Evolutionary conservation across 106 monocot species (phyloP), one percentile per base, ranked within the genome.

Genomic region (Ottelia alismoides): DNA sequence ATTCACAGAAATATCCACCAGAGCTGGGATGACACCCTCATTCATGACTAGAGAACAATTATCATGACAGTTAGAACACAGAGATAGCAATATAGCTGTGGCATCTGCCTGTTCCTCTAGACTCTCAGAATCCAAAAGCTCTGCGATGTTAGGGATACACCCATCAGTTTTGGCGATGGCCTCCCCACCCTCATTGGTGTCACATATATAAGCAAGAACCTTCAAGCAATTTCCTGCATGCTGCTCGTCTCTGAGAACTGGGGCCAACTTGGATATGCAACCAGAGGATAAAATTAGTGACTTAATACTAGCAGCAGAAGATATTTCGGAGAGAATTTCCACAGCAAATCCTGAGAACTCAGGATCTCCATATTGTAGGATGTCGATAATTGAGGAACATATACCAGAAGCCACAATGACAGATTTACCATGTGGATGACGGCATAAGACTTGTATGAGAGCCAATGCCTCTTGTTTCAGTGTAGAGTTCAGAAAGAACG

Each of bases 1-100:
- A 61, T 79, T 98, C 1, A 85, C 69, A 12, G 90, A 90, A 16
- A 90, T 72, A 58, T 82, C 44, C 17, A 85, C 85, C 26, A 98
- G 79, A 35, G 85, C 49, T 28, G 85, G 89, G 54, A 98, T 75
- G 3, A 90, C 62, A 24, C 85, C 89, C 62, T 98, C 85, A 32
- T 96, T 72, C 88, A 85, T 55, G 11, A 96, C 76, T n/a, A 77
- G 31, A 3, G 53, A 43, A 49, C 76, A 76, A 53, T 90, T 61
- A 1, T 78, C 72, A 16, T 45, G 21, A 66, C 72, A 70, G 18
- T 32, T 35, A 32, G 61, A 74, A 49, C 85, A 90, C 43, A 86
- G 10, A 55, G 67, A 57, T 26, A 72, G 55, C 1, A 98, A 64
- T 19, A 86, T 71, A 43, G 52, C 25, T 1, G 80, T 72, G 1